A percentile compares a stretch with the other conserved stretches of the same genome.
Evolutionary conservation across 2,329 filamentous ascomycete genomes (phyloP).

Genomic region (Beauveria australis): DNA sequence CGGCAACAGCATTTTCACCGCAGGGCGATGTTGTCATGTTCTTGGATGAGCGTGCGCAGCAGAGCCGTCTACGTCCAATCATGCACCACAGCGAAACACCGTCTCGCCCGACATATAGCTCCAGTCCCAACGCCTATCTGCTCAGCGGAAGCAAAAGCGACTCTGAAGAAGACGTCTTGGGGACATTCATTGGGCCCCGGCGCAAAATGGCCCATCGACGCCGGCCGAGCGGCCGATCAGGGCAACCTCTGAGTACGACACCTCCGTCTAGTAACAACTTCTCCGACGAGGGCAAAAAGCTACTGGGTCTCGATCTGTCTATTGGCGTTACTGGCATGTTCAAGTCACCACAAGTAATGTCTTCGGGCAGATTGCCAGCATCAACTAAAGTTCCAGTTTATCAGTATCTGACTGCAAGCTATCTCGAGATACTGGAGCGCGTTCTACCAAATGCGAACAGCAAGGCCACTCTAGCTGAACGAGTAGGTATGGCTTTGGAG

Average conservation of each 20-base stretch:
- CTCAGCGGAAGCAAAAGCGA: conserved; percentile 53
- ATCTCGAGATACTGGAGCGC: conserved; percentile 44
- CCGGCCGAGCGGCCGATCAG: conserved; percentile 34
- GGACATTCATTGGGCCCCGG: conserved; percentile 48
- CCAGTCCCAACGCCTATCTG: conserved; percentile 40
- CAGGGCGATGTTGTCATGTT: conserved; percentile 53
- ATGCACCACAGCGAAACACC: conserved; percentile 25
- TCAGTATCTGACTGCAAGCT: conserved; percentile 46
- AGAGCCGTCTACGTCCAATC: conserved; percentile 33
- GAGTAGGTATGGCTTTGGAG: conserved; percentile 45
- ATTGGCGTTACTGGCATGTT: conserved; percentile 50
- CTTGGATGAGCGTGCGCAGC: conserved; percentile 47
- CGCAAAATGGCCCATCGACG: conserved; percentile 33
- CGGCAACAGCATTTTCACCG: conserved; percentile 52
- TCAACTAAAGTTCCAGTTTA: conserved; percentile 43
- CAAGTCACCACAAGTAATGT: conserved; percentile 54
- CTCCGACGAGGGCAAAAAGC: conserved; percentile 28
- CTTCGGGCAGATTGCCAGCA: conserved; percentile 48
- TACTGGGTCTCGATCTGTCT: conserved; percentile 48
- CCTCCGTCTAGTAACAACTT: conserved; percentile 30
- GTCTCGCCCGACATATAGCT: conserved; percentile 36
- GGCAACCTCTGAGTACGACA: conserved; percentile 42
- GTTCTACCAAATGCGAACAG: conserved; percentile 36
- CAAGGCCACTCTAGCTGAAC: conserved; percentile 32
- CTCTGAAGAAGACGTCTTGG: conserved; percentile 56